phyloP scores from a whole-genome alignment of 2,329 filamentous ascomycete species.

The Knoxdaviesia capensis region DNA sequence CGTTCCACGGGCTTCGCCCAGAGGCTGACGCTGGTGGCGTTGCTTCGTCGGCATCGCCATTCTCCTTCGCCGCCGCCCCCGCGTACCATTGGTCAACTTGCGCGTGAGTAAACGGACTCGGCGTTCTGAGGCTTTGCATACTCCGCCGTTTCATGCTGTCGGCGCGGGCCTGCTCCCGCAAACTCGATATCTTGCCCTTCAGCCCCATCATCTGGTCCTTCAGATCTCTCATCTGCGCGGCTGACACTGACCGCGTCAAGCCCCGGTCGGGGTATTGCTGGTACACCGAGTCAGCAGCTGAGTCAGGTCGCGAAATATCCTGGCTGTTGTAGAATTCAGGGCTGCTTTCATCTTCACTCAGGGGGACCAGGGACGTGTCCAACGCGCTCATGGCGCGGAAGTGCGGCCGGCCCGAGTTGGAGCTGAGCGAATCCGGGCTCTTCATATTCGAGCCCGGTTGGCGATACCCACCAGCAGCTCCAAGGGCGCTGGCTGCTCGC shows the following conservation, averaged over 20 bases:
- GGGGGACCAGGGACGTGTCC: slow-evolving; percentile 26
- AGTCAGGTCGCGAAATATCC: slow-evolving; percentile 8
- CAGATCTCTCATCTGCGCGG: slow-evolving; percentile 51
- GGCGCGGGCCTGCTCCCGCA: slow-evolving; percentile 60
- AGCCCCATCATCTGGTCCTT: slow-evolving; percentile 74
- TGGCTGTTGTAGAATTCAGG: slow-evolving; percentile 11
- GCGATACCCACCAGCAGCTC: slow-evolving; percentile 36
- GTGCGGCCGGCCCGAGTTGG: slow-evolving; percentile 10
- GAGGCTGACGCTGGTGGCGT: background rate
- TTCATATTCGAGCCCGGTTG: slow-evolving; percentile 23
- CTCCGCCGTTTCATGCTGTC: slow-evolving; percentile 64
- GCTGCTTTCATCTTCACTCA: slow-evolving; percentile 30
- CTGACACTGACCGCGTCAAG: slow-evolving; percentile 46
- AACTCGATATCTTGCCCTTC: slow-evolving; percentile 63
- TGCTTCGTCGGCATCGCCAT: slow-evolving; percentile 4
- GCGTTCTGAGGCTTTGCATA: slow-evolving; percentile 52
- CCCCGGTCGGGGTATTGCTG: slow-evolving; percentile 22
- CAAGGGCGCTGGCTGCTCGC: slow-evolving; percentile 44
- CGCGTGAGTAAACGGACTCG: slow-evolving; percentile 62
- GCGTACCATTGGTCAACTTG: slow-evolving; percentile 31
- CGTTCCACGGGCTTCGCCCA: slow-evolving; percentile 11
- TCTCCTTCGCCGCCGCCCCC: slow-evolving; percentile 11
- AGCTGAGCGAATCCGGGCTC: slow-evolving; percentile 20
- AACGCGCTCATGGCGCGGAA: slow-evolving; percentile 11
- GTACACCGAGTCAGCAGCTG: slow-evolving; percentile 2